phyloP scores from a whole-genome alignment of 345 rosid genomes.

The Aegle marmelos region DNA sequence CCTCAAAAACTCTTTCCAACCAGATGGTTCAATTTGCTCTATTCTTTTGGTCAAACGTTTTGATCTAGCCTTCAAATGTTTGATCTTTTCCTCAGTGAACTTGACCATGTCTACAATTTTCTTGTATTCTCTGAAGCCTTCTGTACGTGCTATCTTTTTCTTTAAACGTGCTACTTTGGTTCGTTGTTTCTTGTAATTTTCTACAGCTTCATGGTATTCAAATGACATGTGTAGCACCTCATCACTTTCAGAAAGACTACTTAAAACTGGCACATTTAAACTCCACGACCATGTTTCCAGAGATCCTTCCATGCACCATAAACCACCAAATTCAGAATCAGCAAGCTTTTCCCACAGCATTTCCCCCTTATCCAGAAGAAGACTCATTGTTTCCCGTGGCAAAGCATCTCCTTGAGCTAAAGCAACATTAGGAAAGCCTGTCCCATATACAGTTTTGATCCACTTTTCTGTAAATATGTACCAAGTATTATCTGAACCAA shows the following conservation, averaged over 20 bases:
- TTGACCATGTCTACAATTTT: slow-evolving; percentile 64
- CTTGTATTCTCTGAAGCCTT: slow-evolving; percentile 79
- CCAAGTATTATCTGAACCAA: slow-evolving; percentile 97
- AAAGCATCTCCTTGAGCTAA: slow-evolving; percentile 62
- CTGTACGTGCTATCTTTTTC: slow-evolving; percentile 77
- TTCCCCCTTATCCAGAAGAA: slow-evolving; percentile 57
- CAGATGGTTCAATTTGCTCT: slow-evolving; percentile 88
- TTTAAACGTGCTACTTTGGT: slow-evolving; percentile 73
- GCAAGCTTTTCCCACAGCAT: slow-evolving; percentile 79
- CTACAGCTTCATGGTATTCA: slow-evolving; percentile 56
- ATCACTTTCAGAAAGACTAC: slow-evolving; percentile 72
- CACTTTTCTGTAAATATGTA: slow-evolving; percentile 87
- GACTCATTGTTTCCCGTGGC: slow-evolving; percentile 71
- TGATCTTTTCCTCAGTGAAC: slow-evolving; percentile 71
- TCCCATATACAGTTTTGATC: slow-evolving; percentile 66
- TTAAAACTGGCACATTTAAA: slow-evolving; percentile 86
- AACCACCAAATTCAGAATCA: slow-evolving; percentile 69
- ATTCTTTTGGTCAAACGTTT: slow-evolving; percentile 62
- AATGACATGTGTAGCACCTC: slow-evolving; percentile 57
- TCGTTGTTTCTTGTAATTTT: slow-evolving; percentile 66
- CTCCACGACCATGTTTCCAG: slow-evolving; percentile 99
- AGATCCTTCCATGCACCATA: slow-evolving; percentile 86
- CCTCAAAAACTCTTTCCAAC: slow-evolving; percentile 92
- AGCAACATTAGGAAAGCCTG: slow-evolving; percentile 79
- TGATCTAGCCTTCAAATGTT: slow-evolving; percentile 66